These are phyloP conservation scores for Tolypocladium pustulatum DNA, from an alignment of 2,329 filamentous ascomycete genomes.

Conservation along the genomic window DNA sequence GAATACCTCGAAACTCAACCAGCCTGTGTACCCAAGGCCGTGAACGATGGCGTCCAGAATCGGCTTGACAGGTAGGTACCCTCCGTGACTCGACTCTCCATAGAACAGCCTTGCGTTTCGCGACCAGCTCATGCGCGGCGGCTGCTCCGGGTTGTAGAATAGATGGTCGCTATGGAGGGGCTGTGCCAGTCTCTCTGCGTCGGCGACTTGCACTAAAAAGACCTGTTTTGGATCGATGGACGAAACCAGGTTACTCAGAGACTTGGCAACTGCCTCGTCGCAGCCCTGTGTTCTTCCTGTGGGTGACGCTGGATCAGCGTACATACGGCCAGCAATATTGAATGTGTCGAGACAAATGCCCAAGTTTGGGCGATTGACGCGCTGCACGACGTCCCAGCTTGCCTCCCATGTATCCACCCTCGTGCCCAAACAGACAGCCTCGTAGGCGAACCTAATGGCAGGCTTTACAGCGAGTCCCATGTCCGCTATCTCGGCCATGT, in stretches of 20 bases:
- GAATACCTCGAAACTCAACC: slow-evolving; percentile 64
- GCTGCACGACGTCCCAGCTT: slow-evolving; percentile 56
- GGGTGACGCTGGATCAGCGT: slow-evolving; percentile 51
- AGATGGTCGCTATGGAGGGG: slow-evolving; percentile 44
- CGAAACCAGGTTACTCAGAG: slow-evolving; percentile 41
- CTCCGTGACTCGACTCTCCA: slow-evolving; percentile 47
- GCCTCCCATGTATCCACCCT: slow-evolving; percentile 61
- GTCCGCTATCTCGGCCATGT: slow-evolving; percentile 56
- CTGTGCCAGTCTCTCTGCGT: slow-evolving; percentile 51
- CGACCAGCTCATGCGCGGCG: slow-evolving; percentile 62
- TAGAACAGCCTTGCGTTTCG: slow-evolving; percentile 56
- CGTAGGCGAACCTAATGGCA: slow-evolving; percentile 59
- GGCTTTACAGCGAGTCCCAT: slow-evolving; percentile 48
- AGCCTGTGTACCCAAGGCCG: slow-evolving; percentile 55
- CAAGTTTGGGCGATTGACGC: slow-evolving; percentile 60
- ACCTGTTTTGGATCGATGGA: slow-evolving; percentile 53
- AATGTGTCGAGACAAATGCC: slow-evolving; percentile 71
- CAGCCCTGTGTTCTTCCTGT: slow-evolving; percentile 43
- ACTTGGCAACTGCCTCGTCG: slow-evolving; percentile 41
- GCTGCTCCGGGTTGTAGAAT: slow-evolving; percentile 23
- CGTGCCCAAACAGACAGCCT: slow-evolving; percentile 64
- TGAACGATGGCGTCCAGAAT: slow-evolving; percentile 52
- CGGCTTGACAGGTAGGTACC: slow-evolving; percentile 55
- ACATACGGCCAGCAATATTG: slow-evolving; percentile 63
- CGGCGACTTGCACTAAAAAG: slow-evolving; percentile 68